A percentile compares a stretch with the other conserved stretches of the same genome.
These are phyloP conservation scores for Neurospora intermedia DNA, from an alignment of 495 filamentous ascomycete species.

Conservation along the genomic window DNA sequence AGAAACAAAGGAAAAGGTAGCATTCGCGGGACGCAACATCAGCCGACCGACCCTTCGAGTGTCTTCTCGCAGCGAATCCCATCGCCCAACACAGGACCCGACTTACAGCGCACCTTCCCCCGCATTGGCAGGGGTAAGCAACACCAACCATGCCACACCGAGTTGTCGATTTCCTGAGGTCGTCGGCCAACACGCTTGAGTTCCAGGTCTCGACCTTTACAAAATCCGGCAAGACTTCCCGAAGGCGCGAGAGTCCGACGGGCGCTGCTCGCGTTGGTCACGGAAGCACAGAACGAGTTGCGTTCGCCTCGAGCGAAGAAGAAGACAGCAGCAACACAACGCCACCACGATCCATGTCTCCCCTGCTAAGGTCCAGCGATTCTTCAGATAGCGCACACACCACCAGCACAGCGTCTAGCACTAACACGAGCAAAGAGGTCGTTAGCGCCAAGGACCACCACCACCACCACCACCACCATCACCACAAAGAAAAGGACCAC, in stretches of 20 bases:
- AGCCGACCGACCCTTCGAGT: background rate
- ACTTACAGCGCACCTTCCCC: conserved; percentile 6
- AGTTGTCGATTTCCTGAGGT: conserved; percentile 39
- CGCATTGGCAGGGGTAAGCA: conserved; percentile 8
- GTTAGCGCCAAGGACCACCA: conserved; percentile 2
- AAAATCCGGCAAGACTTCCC: conserved; percentile 11
- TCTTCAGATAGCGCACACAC: conserved; percentile 4
- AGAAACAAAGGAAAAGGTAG: background rate
- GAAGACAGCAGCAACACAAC: conserved; percentile 15
- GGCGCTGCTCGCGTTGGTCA: conserved; percentile 13
- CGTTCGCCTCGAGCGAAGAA: conserved; percentile 24
- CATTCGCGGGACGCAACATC: background rate
- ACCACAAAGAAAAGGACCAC: conserved; percentile 20
- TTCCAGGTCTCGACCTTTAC: conserved; percentile 19
- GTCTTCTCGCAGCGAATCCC: background rate
- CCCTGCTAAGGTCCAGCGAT: conserved; percentile 2
- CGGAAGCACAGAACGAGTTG: conserved; percentile 19
- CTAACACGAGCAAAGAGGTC: conserved; percentile 7
- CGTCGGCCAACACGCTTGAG: conserved; percentile 26
- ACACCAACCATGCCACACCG: conserved; percentile 39
- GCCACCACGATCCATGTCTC: conserved; percentile 13
- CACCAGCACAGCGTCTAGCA: conserved; percentile 13
- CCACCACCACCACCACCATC: conserved; percentile 5
- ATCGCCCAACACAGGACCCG: background rate
- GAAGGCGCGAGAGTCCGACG: conserved; percentile 17